These are phyloP conservation scores for Ceratocystis smalleyi DNA, from an alignment of 2,329 filamentous ascomycete species.

Conservation along the genomic window DNA sequence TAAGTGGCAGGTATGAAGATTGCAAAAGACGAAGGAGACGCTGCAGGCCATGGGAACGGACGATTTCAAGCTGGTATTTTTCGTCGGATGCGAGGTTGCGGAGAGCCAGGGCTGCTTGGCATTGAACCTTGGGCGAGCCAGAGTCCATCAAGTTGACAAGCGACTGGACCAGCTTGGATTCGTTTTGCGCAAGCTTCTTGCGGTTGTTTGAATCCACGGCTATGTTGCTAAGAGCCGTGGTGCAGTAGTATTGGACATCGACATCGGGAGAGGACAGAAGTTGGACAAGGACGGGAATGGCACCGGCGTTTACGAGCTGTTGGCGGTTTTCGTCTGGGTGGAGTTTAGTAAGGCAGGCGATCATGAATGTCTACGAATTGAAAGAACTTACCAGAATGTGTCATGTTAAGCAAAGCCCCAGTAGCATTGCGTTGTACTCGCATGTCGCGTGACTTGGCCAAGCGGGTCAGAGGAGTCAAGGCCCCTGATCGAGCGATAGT, in stretches of 20 bases:
- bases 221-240: constrained; percentile 94
- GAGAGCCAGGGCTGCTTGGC: constrained; percentile 84
- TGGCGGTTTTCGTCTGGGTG: constrained; percentile 81
- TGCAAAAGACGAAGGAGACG: constrained; percentile 80
- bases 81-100: constrained; percentile 94
- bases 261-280: constrained; percentile 85
- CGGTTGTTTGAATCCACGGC: constrained; percentile 86
- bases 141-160: constrained; percentile 95
- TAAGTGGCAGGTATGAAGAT: constrained; percentile 88
- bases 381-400: constrained; percentile 64
- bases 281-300: constrained; percentile 94
- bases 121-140: constrained; percentile 92
- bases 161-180: constrained; percentile 81
- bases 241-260: constrained; percentile 98
- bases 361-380: background rate
- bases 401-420: constrained; percentile 94
- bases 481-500: constrained; percentile 95
- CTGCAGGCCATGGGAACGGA: constrained; percentile 69
- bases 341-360: constrained; percentile 18
- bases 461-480: constrained; percentile 70
- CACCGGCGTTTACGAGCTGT: constrained; percentile 89
- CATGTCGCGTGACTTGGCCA: constrained; percentile 98
- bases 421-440: constrained; percentile 95
- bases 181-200: constrained; percentile 77
- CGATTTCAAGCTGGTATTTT: constrained; percentile 96